These are phyloP conservation scores for Maudiozyma bulderi DNA, from an alignment of 805 yeast genomes.

Conservation along the genomic window DNA sequence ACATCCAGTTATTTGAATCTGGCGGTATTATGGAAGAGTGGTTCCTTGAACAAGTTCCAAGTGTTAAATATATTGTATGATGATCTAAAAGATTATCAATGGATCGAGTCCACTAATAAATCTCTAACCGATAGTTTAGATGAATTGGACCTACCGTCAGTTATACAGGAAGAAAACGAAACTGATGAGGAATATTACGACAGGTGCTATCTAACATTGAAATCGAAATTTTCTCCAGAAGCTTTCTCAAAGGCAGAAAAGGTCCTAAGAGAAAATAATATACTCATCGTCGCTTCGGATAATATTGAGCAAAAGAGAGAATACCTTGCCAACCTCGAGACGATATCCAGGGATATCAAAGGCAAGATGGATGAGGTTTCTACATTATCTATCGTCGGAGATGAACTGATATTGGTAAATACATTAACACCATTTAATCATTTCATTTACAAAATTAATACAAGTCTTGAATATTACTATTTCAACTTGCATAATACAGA, in stretches of 20 bases:
- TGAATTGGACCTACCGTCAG: slow-evolving; percentile 32
- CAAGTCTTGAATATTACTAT: slow-evolving; percentile 23
- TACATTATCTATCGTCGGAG: slow-evolving; percentile 35
- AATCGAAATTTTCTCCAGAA: slow-evolving; percentile 43
- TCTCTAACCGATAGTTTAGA: slow-evolving; percentile 26
- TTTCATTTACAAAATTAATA: slow-evolving; percentile 20
- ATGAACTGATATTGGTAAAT: slow-evolving; percentile 23
- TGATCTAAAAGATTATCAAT: slow-evolving; percentile 13
- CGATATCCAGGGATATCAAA: slow-evolving; percentile 62
- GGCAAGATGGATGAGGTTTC: slow-evolving; percentile 53
- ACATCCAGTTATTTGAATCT: slow-evolving; percentile 25
- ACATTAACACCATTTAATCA: slow-evolving; percentile 27
- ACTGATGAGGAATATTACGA: slow-evolving; percentile 11
- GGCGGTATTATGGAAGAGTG: slow-evolving; percentile 54
- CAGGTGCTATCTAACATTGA: slow-evolving; percentile 35
- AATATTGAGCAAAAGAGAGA: slow-evolving; percentile 29
- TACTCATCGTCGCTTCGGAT: slow-evolving; percentile 13
- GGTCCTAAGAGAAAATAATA: slow-evolving; percentile 17
- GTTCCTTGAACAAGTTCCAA: slow-evolving; percentile 42
- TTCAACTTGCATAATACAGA: slow-evolving; percentile 13
- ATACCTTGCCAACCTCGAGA: slow-evolving; percentile 61
- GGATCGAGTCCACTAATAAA: slow-evolving; percentile 22
- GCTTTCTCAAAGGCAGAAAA: slow-evolving; percentile 40
- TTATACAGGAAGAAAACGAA: background rate
- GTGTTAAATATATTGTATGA: slow-evolving; percentile 25